phyloP scores from a whole-genome alignment of 2,329 filamentous ascomycete genomes.

The Aspergillus awamori region DNA sequence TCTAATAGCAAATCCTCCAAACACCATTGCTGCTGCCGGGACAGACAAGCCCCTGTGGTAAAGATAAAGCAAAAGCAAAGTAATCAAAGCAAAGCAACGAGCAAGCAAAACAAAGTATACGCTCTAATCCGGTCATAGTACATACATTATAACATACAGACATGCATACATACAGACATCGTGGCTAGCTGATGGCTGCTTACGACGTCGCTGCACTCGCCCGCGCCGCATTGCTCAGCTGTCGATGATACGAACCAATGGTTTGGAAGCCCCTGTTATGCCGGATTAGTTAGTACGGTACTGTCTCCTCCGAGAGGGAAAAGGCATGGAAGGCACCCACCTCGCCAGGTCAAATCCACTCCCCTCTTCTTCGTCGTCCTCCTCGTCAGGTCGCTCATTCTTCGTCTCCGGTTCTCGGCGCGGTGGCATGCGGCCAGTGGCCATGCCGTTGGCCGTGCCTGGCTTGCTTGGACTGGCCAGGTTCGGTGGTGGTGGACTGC shows the following conservation, averaged over 20 bases:
- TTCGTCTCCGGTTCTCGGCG: conserved; percentile 35
- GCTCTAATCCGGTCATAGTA: conserved; percentile 1
- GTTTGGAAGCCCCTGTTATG: conserved; percentile 49
- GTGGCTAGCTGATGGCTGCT: neutral
- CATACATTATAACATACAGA: conserved; percentile 5
- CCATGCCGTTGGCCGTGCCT: conserved; percentile 36
- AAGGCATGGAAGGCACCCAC: conserved; percentile 32
- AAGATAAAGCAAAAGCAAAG: no score
- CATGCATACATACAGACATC: conserved; percentile 4
- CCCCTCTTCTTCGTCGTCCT: conserved; percentile 39
- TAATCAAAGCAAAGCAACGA: no score
- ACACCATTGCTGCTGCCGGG: no score
- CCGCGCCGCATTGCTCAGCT: conserved; percentile 44
- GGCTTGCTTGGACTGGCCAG: conserved; percentile 49
- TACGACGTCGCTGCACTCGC: conserved; percentile 36
- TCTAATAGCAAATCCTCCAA: no score
- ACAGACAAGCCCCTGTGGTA: no score
- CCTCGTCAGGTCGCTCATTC: conserved; percentile 37
- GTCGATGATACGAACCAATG: conserved; percentile 51
- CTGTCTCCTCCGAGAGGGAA: neutral
- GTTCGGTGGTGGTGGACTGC: conserved; percentile 52
- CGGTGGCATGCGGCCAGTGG: conserved; percentile 34
- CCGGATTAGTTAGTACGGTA: conserved; percentile 6
- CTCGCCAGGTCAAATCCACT: conserved; percentile 52
- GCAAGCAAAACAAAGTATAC: neutral